Evolutionary conservation across 139 green algal genomes (phyloP), one percentile per base, ranked within the genome.

Genomic region (Axilococcus clingmanii): DNA sequence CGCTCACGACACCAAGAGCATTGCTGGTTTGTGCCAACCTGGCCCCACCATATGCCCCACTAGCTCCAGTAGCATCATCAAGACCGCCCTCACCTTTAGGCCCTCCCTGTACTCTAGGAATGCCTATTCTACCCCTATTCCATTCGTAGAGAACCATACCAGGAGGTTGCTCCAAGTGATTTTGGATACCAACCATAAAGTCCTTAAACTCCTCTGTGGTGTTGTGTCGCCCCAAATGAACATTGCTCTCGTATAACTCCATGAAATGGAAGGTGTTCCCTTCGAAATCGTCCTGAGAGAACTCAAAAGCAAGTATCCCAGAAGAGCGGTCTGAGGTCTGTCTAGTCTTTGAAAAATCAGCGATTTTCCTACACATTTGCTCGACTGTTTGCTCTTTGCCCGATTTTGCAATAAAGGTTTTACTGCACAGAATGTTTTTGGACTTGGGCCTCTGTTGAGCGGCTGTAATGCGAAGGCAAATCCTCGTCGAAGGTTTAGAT

Each of bases 51-150:
- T 50, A 64, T 25, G 63, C 52, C 5, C 68, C 69, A 27, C 59
- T 68, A 35, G 80, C 78, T 5, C 81, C 81, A 5, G 81, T 85
- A 5, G 81, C 81, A 57, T 90, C 81, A 52, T 90, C 81, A 37
- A 90, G 67, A 15, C 81, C 81, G 28, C 81, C 81, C 64, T 90
- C 81, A 0, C 69, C 69, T 59, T 75, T 75, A 20, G 72, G 68
- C 75, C 79, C 81, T 71, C 66, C 70, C 35, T 76, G 63, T 20
- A 89, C 54, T 15, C 35, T 53, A 0, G 42, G 44, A 1, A 64
- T 41, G 6, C 80, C 70, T 2, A 89, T 61, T 47, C 74, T 38
- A 2, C 81, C 81, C 31, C 87, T 29, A 20, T 71, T 65, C 46
- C 68, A 81, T 50, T 82, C 66, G 48, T 90, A 90, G 24, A 90